Evolutionary conservation across 306 rosid genomes (phyloP).

Genomic region (Mucuna pruriens): DNA sequence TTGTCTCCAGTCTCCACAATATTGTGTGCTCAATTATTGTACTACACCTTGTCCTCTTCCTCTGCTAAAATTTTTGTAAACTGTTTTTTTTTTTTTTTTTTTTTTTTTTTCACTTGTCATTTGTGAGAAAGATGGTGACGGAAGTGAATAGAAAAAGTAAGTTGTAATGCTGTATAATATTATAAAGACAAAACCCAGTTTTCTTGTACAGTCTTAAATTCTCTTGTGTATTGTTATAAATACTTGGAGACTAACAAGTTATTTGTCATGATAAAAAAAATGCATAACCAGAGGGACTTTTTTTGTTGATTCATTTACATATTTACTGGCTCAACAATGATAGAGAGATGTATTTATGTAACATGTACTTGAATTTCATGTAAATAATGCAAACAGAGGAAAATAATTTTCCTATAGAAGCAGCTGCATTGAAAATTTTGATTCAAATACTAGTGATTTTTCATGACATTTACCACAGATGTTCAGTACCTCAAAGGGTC

Average conservation of each 20-base stretch:
- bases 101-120: background rate
- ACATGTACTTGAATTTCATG: background rate
- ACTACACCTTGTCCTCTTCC: background rate
- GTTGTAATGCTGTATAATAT: background rate
- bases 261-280: conserved; percentile 2
- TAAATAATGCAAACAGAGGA: background rate
- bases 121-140: background rate
- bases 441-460: background rate
- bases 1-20: background rate
- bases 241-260: conserved; percentile 2
- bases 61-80: background rate
- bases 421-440: background rate
- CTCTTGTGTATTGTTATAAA: background rate
- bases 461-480: conserved; percentile 1
- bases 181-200: background rate
- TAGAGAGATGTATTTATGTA: conserved; percentile 25
- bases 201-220: background rate
- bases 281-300: background rate
- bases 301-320: conserved; percentile 15
- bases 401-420: background rate
- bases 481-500: conserved; percentile 14
- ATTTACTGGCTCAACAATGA: conserved; percentile 14
- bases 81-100: background rate
- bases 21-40: conserved; percentile 16
- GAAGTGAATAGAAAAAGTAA: background rate